phyloP scores from a whole-genome alignment of 2,329 filamentous ascomycete genomes.

The Monilinia vaccinii-corymbosi region DNA sequence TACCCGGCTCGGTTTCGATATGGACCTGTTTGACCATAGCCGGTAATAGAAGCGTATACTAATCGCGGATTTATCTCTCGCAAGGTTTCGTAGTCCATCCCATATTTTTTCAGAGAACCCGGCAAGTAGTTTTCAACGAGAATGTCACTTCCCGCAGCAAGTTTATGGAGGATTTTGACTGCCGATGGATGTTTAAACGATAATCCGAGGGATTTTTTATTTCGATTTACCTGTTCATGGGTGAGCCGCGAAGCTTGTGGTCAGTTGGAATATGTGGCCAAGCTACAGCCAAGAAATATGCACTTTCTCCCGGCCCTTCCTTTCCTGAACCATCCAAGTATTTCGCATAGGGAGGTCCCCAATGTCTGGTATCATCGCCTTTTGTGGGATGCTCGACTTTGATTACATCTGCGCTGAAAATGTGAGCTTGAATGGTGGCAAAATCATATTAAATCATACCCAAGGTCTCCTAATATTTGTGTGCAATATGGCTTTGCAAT shows the following conservation, averaged over 20 bases:
- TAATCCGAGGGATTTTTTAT: conserved; percentile 88
- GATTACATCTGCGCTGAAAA: conserved; percentile 77
- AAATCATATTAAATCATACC: conserved; percentile 44
- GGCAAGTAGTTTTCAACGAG: conserved; percentile 96
- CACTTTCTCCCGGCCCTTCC: conserved; percentile 77
- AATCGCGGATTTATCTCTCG: conserved; percentile 73
- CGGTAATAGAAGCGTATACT: conserved; percentile 94
- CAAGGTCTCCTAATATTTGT: conserved; percentile 90
- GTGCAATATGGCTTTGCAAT: conserved; percentile 78
- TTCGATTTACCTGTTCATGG: conserved; percentile 69
- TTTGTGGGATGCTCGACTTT: conserved; percentile 90
- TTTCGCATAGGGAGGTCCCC: conserved; percentile 88
- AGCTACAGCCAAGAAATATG: conserved; percentile 80
- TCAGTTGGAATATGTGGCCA: not conserved
- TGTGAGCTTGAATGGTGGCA: conserved; percentile 9
- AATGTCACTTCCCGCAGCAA: conserved; percentile 79
- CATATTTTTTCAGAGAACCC: conserved; percentile 80
- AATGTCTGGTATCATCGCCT: conserved; percentile 90
- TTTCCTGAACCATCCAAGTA: conserved; percentile 53
- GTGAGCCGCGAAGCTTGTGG: conserved; percentile 7
- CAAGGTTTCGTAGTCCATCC: conserved; percentile 77
- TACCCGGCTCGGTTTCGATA: conserved; percentile 84
- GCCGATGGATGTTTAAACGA: conserved; percentile 83
- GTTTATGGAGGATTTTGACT: conserved; percentile 75
- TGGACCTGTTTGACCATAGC: conserved; percentile 91